Base-by-base conservation (phyloP, 2,329 filamentous ascomycete species). In the Tolypocladium cylindrosporum region DNA sequence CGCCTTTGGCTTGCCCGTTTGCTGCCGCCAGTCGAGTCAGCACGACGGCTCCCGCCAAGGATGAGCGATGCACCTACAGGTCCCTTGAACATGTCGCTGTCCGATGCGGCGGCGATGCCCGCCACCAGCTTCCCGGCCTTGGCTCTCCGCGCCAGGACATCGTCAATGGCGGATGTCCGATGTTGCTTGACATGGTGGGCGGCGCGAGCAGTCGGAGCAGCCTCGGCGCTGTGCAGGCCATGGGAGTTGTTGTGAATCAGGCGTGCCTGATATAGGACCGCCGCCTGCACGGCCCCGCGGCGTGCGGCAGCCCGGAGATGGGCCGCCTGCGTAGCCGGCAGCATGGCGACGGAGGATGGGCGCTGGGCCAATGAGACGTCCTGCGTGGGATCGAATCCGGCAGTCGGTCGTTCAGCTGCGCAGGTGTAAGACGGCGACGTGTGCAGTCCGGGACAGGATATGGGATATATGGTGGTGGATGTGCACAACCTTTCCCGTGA, bases 71-170 rank as follows among this genome's bases (percentile, higher is more conserved):
- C 48, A 36, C 82, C 66, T 72, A 89, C 86, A 57, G 84, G 79
- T 56, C 85, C 85, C 74, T 94, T 94, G 74, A 95, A 97, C 77
- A 89, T 85, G 66, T 92, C 88, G 71, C 89, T 90, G 71, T 87
- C 86, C 2, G 88, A 87, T 55, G 82, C 80, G 11, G 91, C 89
- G 39, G 92, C 93, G 53, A 90, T 82, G 42, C 88, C 88, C 21
- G 86, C 89, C 61, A 89, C 79, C 43, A 94, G 77, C 66, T 83
- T 85, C 3, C 87, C 88, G n/a, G 84, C 81, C 66, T 88, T 89
- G 61, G 80, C 81, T 54, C 93, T 83, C 56, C 72, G 65, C 6
- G 67, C 68, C 36, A 67, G 61, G 24, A 74, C 66, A 4, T 67
- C 67, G 7, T 68, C 64, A 31, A 73, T 66, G 16, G 66, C 63